A percentile compares a stretch with the other conserved stretches of the same genome.
Conservation (phyloP, 768 basidiomycete genomes). For the Agrocybe chaxingu region DNA sequence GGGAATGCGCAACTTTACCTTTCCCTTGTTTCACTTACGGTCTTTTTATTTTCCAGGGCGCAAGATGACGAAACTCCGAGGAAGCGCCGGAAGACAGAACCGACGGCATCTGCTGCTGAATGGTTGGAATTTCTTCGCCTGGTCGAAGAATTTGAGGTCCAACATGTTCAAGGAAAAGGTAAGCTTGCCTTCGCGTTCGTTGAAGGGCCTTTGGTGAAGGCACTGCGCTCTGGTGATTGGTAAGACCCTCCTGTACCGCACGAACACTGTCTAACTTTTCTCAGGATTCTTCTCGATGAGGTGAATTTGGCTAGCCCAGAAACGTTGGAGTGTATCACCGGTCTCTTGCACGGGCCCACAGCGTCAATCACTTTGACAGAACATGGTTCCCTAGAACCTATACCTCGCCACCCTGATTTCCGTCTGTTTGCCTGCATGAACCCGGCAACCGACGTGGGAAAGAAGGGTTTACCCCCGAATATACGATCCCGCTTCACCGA, state of each 20-base stretch:
- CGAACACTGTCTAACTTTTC: neutral
- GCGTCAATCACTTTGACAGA: conserved; percentile 93
- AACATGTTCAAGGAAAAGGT: conserved; percentile 83
- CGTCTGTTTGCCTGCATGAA: conserved; percentile 99
- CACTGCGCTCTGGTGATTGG: conserved; percentile 88
- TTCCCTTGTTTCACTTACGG: neutral
- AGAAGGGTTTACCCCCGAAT: conserved; percentile 91
- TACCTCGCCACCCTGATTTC: conserved; percentile 92
- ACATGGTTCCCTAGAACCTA: conserved; percentile 84
- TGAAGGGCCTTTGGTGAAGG: conserved; percentile 93
- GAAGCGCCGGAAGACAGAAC: conserved; percentile 68
- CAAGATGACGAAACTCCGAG: conserved; percentile 44
- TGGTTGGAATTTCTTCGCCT: conserved; percentile 72
- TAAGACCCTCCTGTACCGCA: conserved; percentile 33
- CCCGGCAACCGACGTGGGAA: conserved; percentile 97
- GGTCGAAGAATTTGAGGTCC: conserved; percentile 79
- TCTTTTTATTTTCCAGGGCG: conserved; percentile 6
- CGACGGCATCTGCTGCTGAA: conserved; percentile 41
- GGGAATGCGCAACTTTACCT: conserved; percentile 9
- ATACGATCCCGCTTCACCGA: conserved; percentile 93
- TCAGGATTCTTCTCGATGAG: conserved; percentile 92
- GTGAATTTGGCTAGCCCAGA: conserved; percentile 94
- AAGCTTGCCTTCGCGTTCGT: conserved; percentile 94
- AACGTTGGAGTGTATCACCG: conserved; percentile 88
- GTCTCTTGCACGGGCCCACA: conserved; percentile 79